These are phyloP conservation scores for Amanita fuliginea DNA, from an alignment of 768 basidiomycete species.

Conservation along the genomic window DNA sequence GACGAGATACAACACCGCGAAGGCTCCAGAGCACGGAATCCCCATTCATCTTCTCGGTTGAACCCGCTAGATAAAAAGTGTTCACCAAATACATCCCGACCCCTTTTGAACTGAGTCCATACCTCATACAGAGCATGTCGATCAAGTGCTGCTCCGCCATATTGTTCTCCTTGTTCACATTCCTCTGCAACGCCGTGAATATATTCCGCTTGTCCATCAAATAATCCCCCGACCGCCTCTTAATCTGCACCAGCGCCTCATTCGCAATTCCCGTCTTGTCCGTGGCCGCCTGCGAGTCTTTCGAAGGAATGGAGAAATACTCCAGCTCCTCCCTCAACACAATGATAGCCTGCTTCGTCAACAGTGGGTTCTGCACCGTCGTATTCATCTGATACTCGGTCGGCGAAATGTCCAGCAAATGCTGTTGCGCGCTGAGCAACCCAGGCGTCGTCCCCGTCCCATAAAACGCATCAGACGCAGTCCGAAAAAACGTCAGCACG, in stretches of 20 bases:
- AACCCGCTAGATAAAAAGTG: slow-evolving; percentile 70
- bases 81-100: background rate
- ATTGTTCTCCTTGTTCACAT: slow-evolving; percentile 99
- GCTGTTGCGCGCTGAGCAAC: slow-evolving; percentile 68
- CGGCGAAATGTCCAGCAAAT: slow-evolving; percentile 57
- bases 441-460: slow-evolving; percentile 68
- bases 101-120: slow-evolving; percentile 9
- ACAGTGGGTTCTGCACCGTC: slow-evolving; percentile 78
- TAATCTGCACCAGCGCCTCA: slow-evolving; percentile 64
- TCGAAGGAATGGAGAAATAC: slow-evolving; percentile 93
- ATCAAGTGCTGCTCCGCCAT: slow-evolving; percentile 98
- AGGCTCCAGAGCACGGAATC: slow-evolving; percentile 92
- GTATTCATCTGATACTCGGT: slow-evolving; percentile 41
- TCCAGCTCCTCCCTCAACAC: slow-evolving; percentile 97
- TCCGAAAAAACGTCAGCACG: slow-evolving; percentile 86
- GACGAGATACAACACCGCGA: slow-evolving; percentile 96
- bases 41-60: slow-evolving; percentile 96
- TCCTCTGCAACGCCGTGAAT: slow-evolving; percentile 95
- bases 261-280: slow-evolving; percentile 78
- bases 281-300: slow-evolving; percentile 46
- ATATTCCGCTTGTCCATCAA: slow-evolving; percentile 86
- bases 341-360: slow-evolving; percentile 96
- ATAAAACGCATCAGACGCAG: slow-evolving; percentile 85
- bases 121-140: slow-evolving; percentile 99
- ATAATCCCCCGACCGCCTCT: slow-evolving; percentile 77